Conservation (phyloP, 768 basidiomycete species). For the Mycena filopes region DNA sequence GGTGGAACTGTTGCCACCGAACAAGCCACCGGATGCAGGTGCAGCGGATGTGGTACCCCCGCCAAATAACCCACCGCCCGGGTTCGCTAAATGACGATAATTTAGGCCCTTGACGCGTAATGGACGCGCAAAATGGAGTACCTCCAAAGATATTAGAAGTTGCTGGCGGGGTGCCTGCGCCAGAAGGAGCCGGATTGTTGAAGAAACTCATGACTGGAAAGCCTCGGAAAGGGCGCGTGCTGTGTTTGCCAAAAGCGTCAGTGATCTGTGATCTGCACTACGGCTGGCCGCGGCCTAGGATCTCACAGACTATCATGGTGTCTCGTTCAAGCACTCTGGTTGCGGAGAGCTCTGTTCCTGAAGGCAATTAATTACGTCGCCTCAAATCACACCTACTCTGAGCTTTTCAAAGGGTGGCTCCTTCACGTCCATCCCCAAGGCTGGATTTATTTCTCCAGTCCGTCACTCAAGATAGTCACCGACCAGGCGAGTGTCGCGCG, state of each 20-base stretch:
- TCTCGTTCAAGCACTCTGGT: constrained; percentile 33
- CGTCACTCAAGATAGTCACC: constrained; percentile 51
- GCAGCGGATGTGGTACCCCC: constrained; percentile 12
- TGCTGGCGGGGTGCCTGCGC: constrained; percentile 24
- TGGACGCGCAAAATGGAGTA: constrained; percentile 23
- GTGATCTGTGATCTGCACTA: no score
- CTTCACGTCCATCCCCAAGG: constrained; percentile 58
- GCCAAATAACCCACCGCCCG: constrained; percentile 27
- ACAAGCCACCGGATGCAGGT: constrained; percentile 35
- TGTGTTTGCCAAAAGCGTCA: neutral
- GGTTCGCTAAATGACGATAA: constrained; percentile 32
- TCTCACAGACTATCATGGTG: constrained; percentile 2
- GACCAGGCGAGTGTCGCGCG: constrained; percentile 43
- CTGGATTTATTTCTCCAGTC: constrained; percentile 62
- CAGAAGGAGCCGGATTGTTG: constrained; percentile 14
- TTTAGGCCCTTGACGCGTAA: constrained; percentile 1
- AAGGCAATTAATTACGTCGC: constrained; percentile 22
- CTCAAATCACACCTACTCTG: constrained; percentile 5
- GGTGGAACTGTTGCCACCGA: constrained; percentile 33
- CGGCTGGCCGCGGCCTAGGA: no score
- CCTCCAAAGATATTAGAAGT: constrained; percentile 38
- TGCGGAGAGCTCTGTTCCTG: constrained; percentile 5
- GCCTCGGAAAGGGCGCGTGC: constrained; percentile 8
- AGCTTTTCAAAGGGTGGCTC: constrained; percentile 44
- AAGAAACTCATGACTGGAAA: constrained; percentile 37